Evolutionary conservation across 345 rosid genomes (phyloP), one percentile per base, ranked within the genome.

Genomic region (Moricandia arvensis): DNA sequence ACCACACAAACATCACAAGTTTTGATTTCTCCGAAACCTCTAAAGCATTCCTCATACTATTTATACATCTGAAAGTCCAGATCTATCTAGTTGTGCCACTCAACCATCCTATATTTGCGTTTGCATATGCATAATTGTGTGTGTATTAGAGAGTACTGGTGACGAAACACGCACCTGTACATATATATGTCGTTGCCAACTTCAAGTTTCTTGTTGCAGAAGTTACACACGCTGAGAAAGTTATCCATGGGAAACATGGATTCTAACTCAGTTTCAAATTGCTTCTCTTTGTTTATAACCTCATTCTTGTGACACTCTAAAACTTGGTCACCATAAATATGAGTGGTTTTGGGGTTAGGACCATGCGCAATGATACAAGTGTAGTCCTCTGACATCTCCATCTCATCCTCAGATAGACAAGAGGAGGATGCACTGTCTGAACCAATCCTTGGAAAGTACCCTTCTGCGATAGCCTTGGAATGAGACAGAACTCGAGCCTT

Each of bases 321-420:
- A n/a, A n/a, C n/a, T n/a, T n/a, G n/a, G n/a, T n/a, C n/a, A n/a
- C n/a, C n/a, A n/a, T n/a, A n/a, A n/a, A n/a, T n/a, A n/a, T n/a
- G n/a, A n/a, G n/a, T 90, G 4, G 88, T 95, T 72, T 82, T 86
- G 0, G 97, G 91, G 80, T 84, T 87, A 63, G 97, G 89, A 81
- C 97, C 97, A 51, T 86, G 94, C 7, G 88, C 80, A 67, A 81
- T 90, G 26, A 92, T 87, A 55, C 99, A 83, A 65, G 99, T 95
- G 83, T 95, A 95, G 30, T 92, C 99, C 85, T 93, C 94, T 49
- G 71, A 67, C 71, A 67, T 67, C 9, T 89, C 97, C 80, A 92
- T 84, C 70, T 88, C 93, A 21, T 79, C 83, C 38, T 89, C 88
- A 12, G 90, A 83, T 12, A 84, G 84, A 74, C n/a, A 79, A 60